Percentiles rank a stretch among this genome's conserved stretches.
phyloP scores from a whole-genome alignment of 2,329 filamentous ascomycete genomes.

The Lasiodiplodia sp. region DNA sequence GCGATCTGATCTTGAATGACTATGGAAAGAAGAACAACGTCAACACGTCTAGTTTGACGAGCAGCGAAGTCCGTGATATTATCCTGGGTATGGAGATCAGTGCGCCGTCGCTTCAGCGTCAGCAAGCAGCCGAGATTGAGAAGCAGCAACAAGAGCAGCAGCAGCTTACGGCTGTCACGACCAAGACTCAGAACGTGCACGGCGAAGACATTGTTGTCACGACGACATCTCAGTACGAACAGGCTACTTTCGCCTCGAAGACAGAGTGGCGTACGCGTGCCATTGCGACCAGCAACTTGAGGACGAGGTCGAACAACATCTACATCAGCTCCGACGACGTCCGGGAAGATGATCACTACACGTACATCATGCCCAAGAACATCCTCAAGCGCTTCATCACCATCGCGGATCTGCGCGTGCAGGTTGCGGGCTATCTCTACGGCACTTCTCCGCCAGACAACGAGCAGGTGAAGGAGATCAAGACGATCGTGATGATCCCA shows the following conservation, averaged over 20 bases:
- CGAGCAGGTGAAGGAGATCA: slow-evolving; percentile 94
- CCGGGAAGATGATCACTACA: slow-evolving; percentile 84
- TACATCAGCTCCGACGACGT: slow-evolving; percentile 97
- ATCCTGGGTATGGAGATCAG: slow-evolving; percentile 99
- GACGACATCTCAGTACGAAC: slow-evolving; percentile 96
- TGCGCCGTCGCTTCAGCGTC: slow-evolving; percentile 95
- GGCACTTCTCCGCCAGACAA: slow-evolving; percentile 92
- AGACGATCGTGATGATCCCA: slow-evolving; percentile 95
- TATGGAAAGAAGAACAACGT: slow-evolving; percentile 99
- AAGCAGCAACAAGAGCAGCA: slow-evolving; percentile 98
- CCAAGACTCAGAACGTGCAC: slow-evolving; percentile 96
- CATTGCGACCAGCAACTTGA: slow-evolving; percentile 94
- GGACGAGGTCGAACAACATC: slow-evolving; percentile 95
- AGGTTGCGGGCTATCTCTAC: slow-evolving; percentile 96
- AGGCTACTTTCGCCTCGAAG: slow-evolving; percentile 97
- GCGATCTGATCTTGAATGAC: slow-evolving; percentile 95
- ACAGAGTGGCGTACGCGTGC: slow-evolving; percentile 98
- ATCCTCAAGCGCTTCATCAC: slow-evolving; percentile 98
- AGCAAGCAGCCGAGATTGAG: slow-evolving; percentile 98
- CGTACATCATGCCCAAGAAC: slow-evolving; percentile 99
- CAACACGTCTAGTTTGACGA: slow-evolving; percentile 95
- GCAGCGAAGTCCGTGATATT: slow-evolving; percentile 95
- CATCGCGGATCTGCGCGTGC: slow-evolving; percentile 92
- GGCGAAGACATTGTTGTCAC: slow-evolving; percentile 98
- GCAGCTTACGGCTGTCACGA: slow-evolving; percentile 95